These are phyloP conservation scores for Xerocomellus intermedius DNA, from an alignment of 768 basidiomycete species.

Conservation along the genomic window DNA sequence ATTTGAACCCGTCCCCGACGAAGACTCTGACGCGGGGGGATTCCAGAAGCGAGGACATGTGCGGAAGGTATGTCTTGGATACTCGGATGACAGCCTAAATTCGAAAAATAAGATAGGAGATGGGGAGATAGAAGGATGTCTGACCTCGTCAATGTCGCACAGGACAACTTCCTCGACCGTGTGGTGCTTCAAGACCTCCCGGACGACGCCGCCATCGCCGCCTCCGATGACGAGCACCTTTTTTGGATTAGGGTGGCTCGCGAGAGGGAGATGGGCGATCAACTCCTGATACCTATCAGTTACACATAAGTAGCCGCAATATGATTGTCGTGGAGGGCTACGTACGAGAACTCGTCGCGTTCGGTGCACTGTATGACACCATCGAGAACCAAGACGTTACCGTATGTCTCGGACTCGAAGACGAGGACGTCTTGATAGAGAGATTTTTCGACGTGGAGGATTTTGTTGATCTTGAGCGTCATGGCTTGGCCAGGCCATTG, in stretches of 20 bases:
- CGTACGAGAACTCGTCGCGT: conserved; percentile 97
- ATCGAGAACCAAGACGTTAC: conserved; percentile 95
- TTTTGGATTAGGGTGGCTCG: conserved; percentile 94
- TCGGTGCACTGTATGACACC: conserved; percentile 97
- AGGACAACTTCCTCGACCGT: conserved; percentile 89
- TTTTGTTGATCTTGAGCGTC: conserved; percentile 94
- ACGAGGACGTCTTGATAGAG: conserved; percentile 97
- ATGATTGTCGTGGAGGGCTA: conserved; percentile 15
- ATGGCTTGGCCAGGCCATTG: conserved; percentile 99
- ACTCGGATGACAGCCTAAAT: conserved; percentile 87
- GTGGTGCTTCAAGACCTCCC: conserved; percentile 94
- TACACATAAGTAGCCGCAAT: not conserved
- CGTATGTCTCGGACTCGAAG: conserved; percentile 93
- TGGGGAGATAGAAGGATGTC: not conserved
- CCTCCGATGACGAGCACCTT: conserved; percentile 97
- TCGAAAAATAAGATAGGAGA: not conserved
- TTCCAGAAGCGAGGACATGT: conserved; percentile 83
- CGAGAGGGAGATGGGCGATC: conserved; percentile 96
- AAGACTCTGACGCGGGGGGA: conserved; percentile 80
- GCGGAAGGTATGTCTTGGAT: conserved; percentile 88
- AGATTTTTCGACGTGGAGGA: conserved; percentile 91
- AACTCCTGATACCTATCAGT: conserved; percentile 89
- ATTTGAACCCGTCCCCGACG: conserved; percentile 97
- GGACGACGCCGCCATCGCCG: conserved; percentile 96
- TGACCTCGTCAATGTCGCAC: conserved; percentile 95